Evolutionary conservation across 176 grass and related monocot genomes (phyloP), one percentile per base, ranked within the genome.

Genomic region (Carex scoparia): DNA sequence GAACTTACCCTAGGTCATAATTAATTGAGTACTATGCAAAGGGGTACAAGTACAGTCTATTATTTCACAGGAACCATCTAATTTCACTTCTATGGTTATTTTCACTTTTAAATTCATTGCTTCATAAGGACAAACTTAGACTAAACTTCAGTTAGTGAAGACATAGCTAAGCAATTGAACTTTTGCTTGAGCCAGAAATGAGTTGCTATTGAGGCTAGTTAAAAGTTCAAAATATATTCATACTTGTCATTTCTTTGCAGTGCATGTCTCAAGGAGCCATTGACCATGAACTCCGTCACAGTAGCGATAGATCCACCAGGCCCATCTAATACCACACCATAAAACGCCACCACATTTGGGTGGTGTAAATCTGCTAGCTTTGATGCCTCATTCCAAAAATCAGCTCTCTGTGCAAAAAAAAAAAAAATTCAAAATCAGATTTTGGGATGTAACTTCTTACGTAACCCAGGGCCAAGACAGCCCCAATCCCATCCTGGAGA

Each of bases 301-400:
- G 97, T 99, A 73, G 97, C 93, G 70, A 99, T 94, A 32, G 91
- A 92, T 55, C 93, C 93, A 58, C 91, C 97, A 32, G 91, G 93
- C 66, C 97, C 97, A 82, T 99, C 97, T 42, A 95, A 86, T 85
- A 94, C 97, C 87, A 99, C 90, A 27, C 97, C 97, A 27, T 99
- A 99, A 85, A 99, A 96, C 13, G 97, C 91, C 14, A 99, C 97
- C 51, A 99, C 94, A 66, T 99, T 99, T 28, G 97, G 97, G 56
- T 99, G 97, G 71, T 99, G 97, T 35, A 99, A 81, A 73, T 93
- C 88, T 3, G 93, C 91, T 84, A 99, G 90, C 65, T 96, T 99
- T 83, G 86, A 92, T 82, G 97, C 97, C 80, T 99, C 97, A 63
- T 96, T 99, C 97, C 97, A 99, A 84, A 99, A 99, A 85, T 99